Evolutionary conservation across 208 protist genomes (phyloP), one percentile per base, ranked within the genome.

Genomic region (Lotmaria passim): DNA sequence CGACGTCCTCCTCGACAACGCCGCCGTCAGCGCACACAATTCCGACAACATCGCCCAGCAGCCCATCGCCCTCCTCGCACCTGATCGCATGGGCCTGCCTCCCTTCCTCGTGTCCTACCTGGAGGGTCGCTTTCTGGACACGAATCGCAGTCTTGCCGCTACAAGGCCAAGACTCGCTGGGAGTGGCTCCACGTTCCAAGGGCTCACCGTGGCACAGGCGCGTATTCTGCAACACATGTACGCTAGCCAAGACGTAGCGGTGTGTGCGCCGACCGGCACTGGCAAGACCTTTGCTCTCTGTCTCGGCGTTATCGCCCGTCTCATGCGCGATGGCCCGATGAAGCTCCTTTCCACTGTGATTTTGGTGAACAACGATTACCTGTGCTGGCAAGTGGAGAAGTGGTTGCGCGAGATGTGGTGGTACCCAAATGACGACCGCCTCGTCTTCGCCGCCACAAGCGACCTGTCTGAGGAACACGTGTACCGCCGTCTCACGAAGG

Each of bases 331-430:
- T 30, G 92, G 92, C 14, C 92, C 92, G 21, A 93, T 95, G 89
- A 97, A 94, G 71, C 75, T 90, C 4, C 77, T 93, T 38, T 93
- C 92, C 7, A 90, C 82, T 21, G 31, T 97, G 11, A 81, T 97
- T 28, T 79, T 97, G 7, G 89, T 89, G 30, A 79, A 70, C 67
- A 93, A 83, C 58, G 88, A 95, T 69, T 65, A 84, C 53, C 76
- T 97, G 21, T 91, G 86, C 51, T 75, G 81, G 36, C 92, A 97
- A 71, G 81, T 94, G 63, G 86, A 89, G 62, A 79, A 41, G 64
- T 95, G 92, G 90, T 69, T 97, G 84, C 71, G 66, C 6, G 85
- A 91, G 75, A 89, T 97, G 86, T 97, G 92, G 92, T 95, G 92
- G 86, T 93, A 89, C 77, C 69, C 81, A 14, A 83, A 85, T 39